These are phyloP conservation scores for Dunaliella sp. DNA, from an alignment of 139 green algal genomes.

Conservation along the genomic window DNA sequence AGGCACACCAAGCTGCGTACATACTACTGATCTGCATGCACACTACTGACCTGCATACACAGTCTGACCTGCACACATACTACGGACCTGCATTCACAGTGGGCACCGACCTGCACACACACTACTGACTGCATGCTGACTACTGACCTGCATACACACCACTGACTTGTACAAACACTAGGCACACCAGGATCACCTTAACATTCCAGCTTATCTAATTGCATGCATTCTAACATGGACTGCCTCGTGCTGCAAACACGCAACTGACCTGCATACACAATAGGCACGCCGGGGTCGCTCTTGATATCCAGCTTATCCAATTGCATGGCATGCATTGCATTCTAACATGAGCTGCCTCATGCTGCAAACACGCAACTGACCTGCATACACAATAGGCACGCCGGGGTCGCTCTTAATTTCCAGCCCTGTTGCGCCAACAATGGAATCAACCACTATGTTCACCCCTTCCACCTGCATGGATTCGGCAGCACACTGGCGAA, in stretches of 20 bases:
- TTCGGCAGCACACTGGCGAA: no score
- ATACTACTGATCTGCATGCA: no score
- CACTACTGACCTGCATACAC: no score
- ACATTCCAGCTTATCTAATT: slow-evolving; percentile 86
- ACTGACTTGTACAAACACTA: slow-evolving; percentile 82
- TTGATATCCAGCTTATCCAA: slow-evolving; percentile 93
- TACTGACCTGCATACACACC: background rate
- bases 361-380: slow-evolving; percentile 26
- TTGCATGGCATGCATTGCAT: no score
- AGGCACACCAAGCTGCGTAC: no score
- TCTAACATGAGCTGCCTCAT: no score
- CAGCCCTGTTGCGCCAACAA: slow-evolving; percentile 78
- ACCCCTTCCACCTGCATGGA: slow-evolving; percentile 74
- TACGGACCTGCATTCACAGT: no score
- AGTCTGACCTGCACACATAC: no score
- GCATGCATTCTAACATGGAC: no score
- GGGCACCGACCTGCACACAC: no score
- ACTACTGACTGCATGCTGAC: no score
- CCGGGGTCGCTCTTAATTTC: slow-evolving; percentile 95
- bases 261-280: slow-evolving; percentile 83
- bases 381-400: slow-evolving; percentile 92
- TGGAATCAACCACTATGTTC: slow-evolving; percentile 72
- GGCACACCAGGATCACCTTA: slow-evolving; percentile 95
- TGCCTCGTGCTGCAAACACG: background rate
- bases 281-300: slow-evolving; percentile 90